A percentile compares a stretch with the other conserved stretches of the same genome.
phyloP scores from a whole-genome alignment of 495 filamentous ascomycete species.

The Niebla homalea region DNA sequence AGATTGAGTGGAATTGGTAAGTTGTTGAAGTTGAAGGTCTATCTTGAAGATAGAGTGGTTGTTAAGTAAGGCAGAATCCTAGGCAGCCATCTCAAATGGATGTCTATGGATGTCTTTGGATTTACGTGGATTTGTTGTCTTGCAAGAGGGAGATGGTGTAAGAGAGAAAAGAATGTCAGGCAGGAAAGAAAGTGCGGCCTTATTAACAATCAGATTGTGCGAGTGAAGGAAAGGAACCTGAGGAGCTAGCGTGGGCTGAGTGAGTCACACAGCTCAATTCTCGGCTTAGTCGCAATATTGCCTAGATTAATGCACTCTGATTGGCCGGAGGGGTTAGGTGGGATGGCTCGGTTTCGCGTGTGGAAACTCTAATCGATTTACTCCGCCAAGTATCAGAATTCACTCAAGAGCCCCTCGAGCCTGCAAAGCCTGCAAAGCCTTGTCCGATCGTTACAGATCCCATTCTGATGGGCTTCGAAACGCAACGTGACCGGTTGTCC shows the following conservation, averaged over 20 bases:
- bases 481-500: too few relatives aligned
- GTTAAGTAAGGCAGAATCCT: conserved; percentile 7
- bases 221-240: neutral
- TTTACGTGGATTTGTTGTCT: conserved; percentile 1
- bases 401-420: too few relatives aligned
- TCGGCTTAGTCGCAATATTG: neutral
- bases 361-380: too few relatives aligned
- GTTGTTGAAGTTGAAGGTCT: neutral
- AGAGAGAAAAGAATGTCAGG: conserved; percentile 7
- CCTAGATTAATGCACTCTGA: neutral
- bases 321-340: too few relatives aligned
- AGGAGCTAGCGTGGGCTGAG: neutral
- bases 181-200: conserved; percentile 2
- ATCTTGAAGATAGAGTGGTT: conserved; percentile 11
- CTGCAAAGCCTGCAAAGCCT: too few relatives aligned
- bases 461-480: too few relatives aligned
- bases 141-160: conserved; percentile 1
- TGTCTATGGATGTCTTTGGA: conserved; percentile 6
- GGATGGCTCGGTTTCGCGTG: too few relatives aligned
- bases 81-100: conserved; percentile 19
- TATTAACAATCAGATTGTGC: neutral
- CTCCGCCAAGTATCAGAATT: too few relatives aligned
- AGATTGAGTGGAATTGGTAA: conserved; percentile 13
- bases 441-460: too few relatives aligned
- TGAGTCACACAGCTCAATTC: neutral